A percentile compares a stretch with the other conserved stretches of the same genome.
Evolutionary conservation across 192 early-diverging fungal species (phyloP).

Genomic region (Coemansia sp.): DNA sequence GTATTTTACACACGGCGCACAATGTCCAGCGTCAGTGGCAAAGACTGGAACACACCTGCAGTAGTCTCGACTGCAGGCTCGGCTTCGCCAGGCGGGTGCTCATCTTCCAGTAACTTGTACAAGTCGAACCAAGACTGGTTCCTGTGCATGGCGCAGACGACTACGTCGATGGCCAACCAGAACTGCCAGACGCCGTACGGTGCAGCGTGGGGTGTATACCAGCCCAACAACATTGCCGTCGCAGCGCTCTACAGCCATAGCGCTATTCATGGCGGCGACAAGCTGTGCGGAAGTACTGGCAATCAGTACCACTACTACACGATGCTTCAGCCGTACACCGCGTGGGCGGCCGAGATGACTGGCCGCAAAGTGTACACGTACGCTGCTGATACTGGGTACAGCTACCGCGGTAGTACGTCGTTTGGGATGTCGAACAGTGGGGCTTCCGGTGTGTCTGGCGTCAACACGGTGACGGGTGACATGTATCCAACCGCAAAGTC

Average conservation of each 20-base stretch:
- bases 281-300: slow-evolving; percentile 29
- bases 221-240: slow-evolving; percentile 38
- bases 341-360: slow-evolving; percentile 29
- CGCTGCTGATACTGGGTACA: slow-evolving; percentile 16
- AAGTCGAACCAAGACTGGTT: slow-evolving; percentile 33
- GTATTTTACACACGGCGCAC: slow-evolving; percentile 29
- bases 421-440: slow-evolving; percentile 22
- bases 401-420: slow-evolving; percentile 10
- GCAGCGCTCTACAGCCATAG: slow-evolving; percentile 45
- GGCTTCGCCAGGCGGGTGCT: slow-evolving; percentile 19
- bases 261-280: slow-evolving; percentile 19
- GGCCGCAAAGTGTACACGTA: slow-evolving; percentile 27
- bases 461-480: slow-evolving; percentile 29
- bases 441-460: slow-evolving; percentile 27
- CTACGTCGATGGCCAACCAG: slow-evolving; percentile 28
- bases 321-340: slow-evolving; percentile 38
- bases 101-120: slow-evolving; percentile 35
- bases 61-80: slow-evolving; percentile 5
- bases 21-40: slow-evolving; percentile 19
- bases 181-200: slow-evolving; percentile 43
- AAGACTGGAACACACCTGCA: slow-evolving; percentile 20
- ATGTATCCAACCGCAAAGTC: slow-evolving; percentile 28
- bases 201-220: slow-evolving; percentile 33
- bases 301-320: slow-evolving; percentile 44
- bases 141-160: slow-evolving; percentile 24